Conservation (phyloP, 345 rosid genomes). For the Brassica incana region DNA sequence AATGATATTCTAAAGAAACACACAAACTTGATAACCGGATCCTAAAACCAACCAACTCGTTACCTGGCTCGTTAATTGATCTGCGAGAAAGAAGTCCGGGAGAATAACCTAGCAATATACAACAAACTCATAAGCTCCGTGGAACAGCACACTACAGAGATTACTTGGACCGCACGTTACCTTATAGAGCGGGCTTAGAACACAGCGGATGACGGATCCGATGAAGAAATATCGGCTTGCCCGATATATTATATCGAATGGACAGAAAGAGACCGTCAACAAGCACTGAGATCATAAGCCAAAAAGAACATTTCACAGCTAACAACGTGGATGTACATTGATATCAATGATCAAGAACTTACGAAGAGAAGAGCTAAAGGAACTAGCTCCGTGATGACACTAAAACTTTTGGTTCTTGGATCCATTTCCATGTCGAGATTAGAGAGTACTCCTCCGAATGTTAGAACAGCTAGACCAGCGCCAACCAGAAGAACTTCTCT, state of each 20-base stretch:
- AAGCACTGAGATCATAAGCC: conserved; percentile 45
- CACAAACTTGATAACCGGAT: not conserved
- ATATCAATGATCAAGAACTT: conserved; percentile 25
- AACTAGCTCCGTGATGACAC: conserved; percentile 64
- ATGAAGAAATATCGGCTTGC: conserved; percentile 64
- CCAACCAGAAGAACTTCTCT: conserved; percentile 61
- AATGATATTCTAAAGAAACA: not conserved
- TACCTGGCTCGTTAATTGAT: conserved; percentile 88
- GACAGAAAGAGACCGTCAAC: conserved; percentile 49
- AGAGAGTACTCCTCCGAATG: conserved; percentile 54
- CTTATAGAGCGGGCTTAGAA: conserved; percentile 72
- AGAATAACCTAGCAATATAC: conserved; percentile 56
- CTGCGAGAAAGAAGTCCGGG: conserved; percentile 86
- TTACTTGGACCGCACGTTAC: conserved; percentile 39
- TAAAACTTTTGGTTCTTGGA: conserved; percentile 54
- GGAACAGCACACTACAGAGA: not conserved
- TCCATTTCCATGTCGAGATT: conserved; percentile 91
- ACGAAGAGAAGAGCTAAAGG: conserved; percentile 65
- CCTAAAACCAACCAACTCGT: not conserved
- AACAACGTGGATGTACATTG: not conserved
- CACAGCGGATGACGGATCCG: conserved; percentile 48
- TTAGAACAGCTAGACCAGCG: conserved; percentile 55
- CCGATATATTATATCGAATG: conserved; percentile 64
- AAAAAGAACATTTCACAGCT: not conserved
- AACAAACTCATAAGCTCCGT: not conserved